phyloP scores from a whole-genome alignment of 1,284 basidiomycete genomes.

The Trichosporon sp. region DNA sequence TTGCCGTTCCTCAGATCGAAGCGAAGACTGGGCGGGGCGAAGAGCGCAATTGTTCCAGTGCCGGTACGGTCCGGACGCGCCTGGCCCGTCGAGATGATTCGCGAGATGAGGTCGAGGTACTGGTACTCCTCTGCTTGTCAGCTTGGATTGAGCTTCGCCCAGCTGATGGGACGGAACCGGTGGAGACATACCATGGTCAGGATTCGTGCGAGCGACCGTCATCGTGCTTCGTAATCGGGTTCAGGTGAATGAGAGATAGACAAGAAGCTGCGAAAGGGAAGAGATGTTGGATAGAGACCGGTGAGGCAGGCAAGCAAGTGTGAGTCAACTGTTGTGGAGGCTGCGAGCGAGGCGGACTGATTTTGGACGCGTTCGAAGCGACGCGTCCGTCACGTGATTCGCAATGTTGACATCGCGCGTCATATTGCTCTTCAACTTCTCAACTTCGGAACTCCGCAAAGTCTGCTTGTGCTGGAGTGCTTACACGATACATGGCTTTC shows the following conservation, averaged over 20 bases:
- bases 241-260: no score
- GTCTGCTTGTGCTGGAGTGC: no score
- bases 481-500: no score
- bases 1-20: slow-evolving; percentile 75
- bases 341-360: not conserved
- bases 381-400: slow-evolving; percentile 13
- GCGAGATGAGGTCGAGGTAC: slow-evolving; percentile 77
- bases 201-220: slow-evolving; percentile 33
- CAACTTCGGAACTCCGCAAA: no score
- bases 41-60: slow-evolving; percentile 85
- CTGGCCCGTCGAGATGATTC: slow-evolving; percentile 74
- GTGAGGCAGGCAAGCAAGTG: not conserved
- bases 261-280: no score
- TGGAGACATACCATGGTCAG: slow-evolving; percentile 43
- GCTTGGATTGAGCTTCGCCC: not conserved
- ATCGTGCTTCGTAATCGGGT: slow-evolving; percentile 1
- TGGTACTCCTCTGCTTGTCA: slow-evolving; percentile 70
- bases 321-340: slow-evolving; percentile 12
- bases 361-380: not conserved
- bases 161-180: no score
- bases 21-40: slow-evolving; percentile 82
- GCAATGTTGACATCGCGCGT: slow-evolving; percentile 18
- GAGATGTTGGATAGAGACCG: no score
- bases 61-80: slow-evolving; percentile 84
- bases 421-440: not conserved